Conservation (phyloP, 192 early-diverging fungal species). For the Gigaspora rosea region DNA sequence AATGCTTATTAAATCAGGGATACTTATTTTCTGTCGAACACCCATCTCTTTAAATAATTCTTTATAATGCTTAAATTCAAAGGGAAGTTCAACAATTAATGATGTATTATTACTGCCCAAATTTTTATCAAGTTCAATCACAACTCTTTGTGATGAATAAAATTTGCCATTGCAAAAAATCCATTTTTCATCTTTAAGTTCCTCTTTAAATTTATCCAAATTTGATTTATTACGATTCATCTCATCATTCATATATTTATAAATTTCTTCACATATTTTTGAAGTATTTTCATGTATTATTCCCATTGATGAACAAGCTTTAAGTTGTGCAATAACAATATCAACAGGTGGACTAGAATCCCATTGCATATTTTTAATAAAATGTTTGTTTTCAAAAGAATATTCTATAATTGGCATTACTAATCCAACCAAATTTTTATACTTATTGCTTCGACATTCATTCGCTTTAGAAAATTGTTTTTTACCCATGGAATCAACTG, state of each 20-base stretch:
- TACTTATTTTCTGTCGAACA: not conserved
- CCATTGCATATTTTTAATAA: not conserved
- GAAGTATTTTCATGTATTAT: not conserved
- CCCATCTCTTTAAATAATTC: not conserved
- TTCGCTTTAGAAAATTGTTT: not conserved
- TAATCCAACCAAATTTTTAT: not conserved
- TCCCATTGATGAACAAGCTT: not conserved
- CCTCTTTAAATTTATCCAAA: not conserved
- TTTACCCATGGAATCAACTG: not conserved
- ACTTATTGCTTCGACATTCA: not conserved
- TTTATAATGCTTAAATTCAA: not conserved
- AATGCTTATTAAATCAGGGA: not conserved
- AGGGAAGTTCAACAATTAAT: not conserved
- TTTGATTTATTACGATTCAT: not conserved
- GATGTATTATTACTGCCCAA: not conserved
- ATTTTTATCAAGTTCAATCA: not conserved
- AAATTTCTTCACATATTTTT: not conserved
- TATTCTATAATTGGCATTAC: not conserved
- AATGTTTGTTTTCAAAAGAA: not conserved
- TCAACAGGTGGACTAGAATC: not conserved
- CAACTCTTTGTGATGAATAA: not conserved
- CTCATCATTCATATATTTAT: slow-evolving; percentile 4
- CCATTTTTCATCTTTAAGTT: not conserved
- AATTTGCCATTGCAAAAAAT: not conserved
- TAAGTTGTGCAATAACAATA: not conserved